Percentiles rank a stretch among this genome's conserved stretches.
Evolutionary conservation across 2,329 filamentous ascomycete species (phyloP).

Genomic region (Xylariales sp.): DNA sequence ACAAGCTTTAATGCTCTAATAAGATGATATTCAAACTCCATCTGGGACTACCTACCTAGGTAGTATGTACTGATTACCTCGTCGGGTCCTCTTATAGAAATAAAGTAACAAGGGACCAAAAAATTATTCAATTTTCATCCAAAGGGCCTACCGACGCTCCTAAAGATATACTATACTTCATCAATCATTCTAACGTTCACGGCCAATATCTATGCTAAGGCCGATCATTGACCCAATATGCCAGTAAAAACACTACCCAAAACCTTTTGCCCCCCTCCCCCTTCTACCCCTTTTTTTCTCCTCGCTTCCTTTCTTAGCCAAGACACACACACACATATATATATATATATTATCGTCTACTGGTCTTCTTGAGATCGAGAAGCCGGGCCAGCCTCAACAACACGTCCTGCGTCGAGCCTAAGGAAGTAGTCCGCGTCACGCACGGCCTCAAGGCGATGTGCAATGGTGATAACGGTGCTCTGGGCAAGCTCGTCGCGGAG

Average conservation of each 20-base stretch:
- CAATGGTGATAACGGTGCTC: slow-evolving; percentile 74
- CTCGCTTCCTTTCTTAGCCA: background rate
- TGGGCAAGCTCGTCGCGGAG: slow-evolving; percentile 64
- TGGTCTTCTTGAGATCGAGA: slow-evolving; percentile 6
- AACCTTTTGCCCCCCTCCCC: too few species aligned
- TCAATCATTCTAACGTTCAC: background rate
- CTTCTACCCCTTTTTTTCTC: too few species aligned
- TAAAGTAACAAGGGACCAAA: background rate
- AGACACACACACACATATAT: too few species aligned
- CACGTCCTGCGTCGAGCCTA: slow-evolving; percentile 62
- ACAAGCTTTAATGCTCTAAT: too few species aligned
- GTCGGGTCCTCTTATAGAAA: too few species aligned
- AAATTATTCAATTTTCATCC: too few species aligned
- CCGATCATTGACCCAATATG: background rate
- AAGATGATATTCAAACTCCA: background rate
- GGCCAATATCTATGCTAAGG: background rate
- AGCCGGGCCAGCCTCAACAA: slow-evolving; percentile 61
- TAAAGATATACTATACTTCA: background rate
- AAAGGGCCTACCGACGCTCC: background rate
- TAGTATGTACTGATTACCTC: too few species aligned
- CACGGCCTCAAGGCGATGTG: slow-evolving; percentile 73
- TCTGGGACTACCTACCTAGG: background rate
- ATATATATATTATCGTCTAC: background rate
- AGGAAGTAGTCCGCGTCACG: slow-evolving; percentile 67
- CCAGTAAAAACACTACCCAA: background rate